Conservation (phyloP, 179 eudicot species). For the Pouteria campechiana region DNA sequence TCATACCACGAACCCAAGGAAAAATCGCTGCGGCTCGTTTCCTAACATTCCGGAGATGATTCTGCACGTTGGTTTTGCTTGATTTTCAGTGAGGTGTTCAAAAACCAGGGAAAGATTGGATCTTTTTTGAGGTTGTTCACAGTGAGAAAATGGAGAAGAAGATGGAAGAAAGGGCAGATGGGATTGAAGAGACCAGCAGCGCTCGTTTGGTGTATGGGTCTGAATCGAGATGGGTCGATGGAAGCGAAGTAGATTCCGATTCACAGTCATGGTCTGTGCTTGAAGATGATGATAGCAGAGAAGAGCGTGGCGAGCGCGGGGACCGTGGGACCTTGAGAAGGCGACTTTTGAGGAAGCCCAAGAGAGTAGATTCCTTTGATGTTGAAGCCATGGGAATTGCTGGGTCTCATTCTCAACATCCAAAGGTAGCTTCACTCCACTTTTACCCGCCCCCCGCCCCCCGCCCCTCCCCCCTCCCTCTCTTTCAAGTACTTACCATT, state of each 20-base stretch:
- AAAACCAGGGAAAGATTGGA: too few species aligned
- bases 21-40: too few species aligned
- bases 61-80: too few species aligned
- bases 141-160: neutral
- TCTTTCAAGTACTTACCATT: too few species aligned
- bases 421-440: too few species aligned
- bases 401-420: constrained; percentile 48
- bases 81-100: too few species aligned
- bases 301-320: too few species aligned
- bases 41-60: too few species aligned
- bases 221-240: constrained; percentile 83
- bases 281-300: constrained; percentile 25
- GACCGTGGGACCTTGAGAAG: constrained; percentile 54
- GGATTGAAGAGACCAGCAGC: constrained; percentile 36
- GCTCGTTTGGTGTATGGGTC: constrained; percentile 33
- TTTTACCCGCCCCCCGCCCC: too few species aligned
- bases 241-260: constrained; percentile 71
- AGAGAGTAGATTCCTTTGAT: constrained; percentile 78
- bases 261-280: constrained; percentile 28
- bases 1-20: too few species aligned
- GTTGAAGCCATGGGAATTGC: constrained; percentile 92
- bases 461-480: too few species aligned
- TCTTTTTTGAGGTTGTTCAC: too few species aligned
- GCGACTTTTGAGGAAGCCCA: constrained; percentile 75
- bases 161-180: constrained; percentile 64